Conservation (phyloP, 2,329 filamentous ascomycete species). For the Passalora sequoiae region DNA sequence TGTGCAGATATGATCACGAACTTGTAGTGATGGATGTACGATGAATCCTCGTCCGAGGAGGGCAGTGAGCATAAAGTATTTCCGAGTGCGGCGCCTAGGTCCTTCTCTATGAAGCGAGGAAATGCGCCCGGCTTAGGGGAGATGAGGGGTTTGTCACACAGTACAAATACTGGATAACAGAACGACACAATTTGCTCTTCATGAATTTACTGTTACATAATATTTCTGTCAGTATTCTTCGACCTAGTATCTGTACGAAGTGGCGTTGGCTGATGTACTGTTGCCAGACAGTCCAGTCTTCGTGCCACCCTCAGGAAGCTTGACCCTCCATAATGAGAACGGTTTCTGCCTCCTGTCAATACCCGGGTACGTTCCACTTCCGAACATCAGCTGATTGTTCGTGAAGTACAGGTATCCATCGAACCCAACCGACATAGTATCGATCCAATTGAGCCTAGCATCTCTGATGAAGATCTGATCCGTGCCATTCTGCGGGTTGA, state of each 20-base stretch:
- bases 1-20: no score
- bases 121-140: no score
- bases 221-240: no score
- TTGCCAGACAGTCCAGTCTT: conserved; percentile 27
- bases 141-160: no score
- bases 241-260: not conserved
- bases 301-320: conserved; percentile 40
- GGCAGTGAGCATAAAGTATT: no score
- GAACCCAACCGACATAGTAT: conserved; percentile 38
- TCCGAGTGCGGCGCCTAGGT: no score
- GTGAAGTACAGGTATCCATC: conserved; percentile 53
- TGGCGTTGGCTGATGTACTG: not conserved
- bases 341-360: conserved; percentile 41
- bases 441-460: conserved; percentile 47
- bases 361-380: conserved; percentile 37
- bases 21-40: no score
- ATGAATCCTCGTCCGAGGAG: no score
- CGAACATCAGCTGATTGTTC: conserved; percentile 46
- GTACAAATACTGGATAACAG: no score
- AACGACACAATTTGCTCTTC: no score
- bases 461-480: conserved; percentile 43
- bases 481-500: conserved; percentile 44
- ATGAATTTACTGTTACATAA: no score
- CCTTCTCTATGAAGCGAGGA: no score
- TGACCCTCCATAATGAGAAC: conserved; percentile 40